Evolutionary conservation across 805 yeast genomes (phyloP), one percentile per base, ranked within the genome.

Genomic region (Suhomyces faveliae): DNA sequence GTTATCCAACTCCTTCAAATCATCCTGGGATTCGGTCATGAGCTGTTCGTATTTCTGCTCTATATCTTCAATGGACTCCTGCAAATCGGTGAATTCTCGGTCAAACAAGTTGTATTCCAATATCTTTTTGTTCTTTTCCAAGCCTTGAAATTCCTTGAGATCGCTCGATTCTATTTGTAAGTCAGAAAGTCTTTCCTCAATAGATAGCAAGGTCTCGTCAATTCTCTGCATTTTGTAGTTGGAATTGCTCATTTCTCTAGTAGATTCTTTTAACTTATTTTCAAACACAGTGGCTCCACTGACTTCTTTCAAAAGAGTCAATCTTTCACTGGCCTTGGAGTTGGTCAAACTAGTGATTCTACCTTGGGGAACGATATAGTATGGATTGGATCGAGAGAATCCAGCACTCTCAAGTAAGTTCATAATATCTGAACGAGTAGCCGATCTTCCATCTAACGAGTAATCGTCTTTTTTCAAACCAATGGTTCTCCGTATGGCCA

Each of bases 361-460:
- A 17, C 99, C 99, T 67, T 94, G 99, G 0, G 99, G 98, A 4
- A 94, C 98, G 56, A 94, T 92, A 63, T 92, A 92, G 66, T 91
- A 92, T 0, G 97, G 97, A 54, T 90, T 91, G 5, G 89, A 82
- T 51, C 87, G 78, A 0, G 96, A 87, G 60, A 94, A 89, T 0
- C 99, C 99, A 0, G 96, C 96, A 59, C 88, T 84, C 63, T 92
- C 97, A 30, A 91, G 72, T 52, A 89, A 68, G 53, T 87, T 86
- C 81, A 84, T 83, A 12, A 91, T 77, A 61, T 90, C 97, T 2
- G 86, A 75, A 57, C 90, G 79, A 1, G 92, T 84, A 3, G 92
- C 87, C 11, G 88, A 77, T 58, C 81, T 85, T 41, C 85, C 84
- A 64, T 94, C 92, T 40, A 94, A 64, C 5, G 94, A 84, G 59